Evolutionary conservation across 805 yeast species (phyloP).

Genomic region (Hermanozyma aechmeae): DNA sequence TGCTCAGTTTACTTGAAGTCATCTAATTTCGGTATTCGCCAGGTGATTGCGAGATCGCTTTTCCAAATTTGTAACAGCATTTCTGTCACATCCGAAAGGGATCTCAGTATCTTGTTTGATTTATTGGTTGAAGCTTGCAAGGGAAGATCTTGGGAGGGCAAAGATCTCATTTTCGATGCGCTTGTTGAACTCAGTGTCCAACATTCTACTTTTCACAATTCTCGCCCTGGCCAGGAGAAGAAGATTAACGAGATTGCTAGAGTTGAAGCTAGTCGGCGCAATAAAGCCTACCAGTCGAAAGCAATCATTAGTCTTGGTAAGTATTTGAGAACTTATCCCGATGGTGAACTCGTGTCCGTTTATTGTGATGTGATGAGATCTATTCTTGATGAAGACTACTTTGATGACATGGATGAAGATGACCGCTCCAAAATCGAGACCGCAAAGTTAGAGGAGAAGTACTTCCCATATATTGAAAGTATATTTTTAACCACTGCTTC

Average conservation of each 20-base stretch:
- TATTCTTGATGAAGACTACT: conserved; percentile 30
- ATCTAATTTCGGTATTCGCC: conserved; percentile 54
- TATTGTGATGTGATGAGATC: conserved; percentile 27
- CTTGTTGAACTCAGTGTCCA: conserved; percentile 49
- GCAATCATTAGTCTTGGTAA: conserved; percentile 46
- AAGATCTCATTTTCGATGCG: conserved; percentile 66
- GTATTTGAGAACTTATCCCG: conserved; percentile 32
- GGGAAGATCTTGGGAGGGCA: conserved; percentile 87
- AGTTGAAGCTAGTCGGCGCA: conserved; percentile 59
- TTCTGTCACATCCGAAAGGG: conserved; percentile 8
- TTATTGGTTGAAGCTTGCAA: conserved; percentile 50
- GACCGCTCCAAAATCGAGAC: conserved; percentile 28
- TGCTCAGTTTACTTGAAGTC: conserved; percentile 44
- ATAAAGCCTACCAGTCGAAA: conserved; percentile 51
- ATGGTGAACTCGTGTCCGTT: conserved; percentile 22
- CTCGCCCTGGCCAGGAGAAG: conserved; percentile 17
- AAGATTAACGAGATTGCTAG: conserved; percentile 36
- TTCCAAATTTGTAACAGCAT: conserved; percentile 47
- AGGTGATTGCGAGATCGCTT: conserved; percentile 60
- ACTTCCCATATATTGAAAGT: too few relatives aligned
- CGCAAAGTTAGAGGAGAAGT: too few relatives aligned
- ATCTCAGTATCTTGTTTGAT: conserved; percentile 25
- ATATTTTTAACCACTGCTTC: too few relatives aligned
- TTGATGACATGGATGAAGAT: conserved; percentile 20
- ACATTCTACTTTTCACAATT: conserved; percentile 25